Base-by-base conservation (phyloP, 2,329 filamentous ascomycete genomes). In the Claviceps africana region DNA sequence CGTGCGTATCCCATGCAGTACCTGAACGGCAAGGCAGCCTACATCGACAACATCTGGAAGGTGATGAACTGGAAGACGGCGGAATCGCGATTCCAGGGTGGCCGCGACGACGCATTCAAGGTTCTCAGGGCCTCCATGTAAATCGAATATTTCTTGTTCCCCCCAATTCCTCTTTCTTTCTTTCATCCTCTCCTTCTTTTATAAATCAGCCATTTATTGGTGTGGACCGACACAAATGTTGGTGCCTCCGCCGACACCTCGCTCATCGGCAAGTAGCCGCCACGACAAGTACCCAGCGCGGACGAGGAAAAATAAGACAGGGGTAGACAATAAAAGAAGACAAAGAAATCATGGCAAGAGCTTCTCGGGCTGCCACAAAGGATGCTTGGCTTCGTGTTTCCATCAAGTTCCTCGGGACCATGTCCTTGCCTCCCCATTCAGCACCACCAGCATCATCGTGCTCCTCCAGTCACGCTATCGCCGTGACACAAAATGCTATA, bases 21-120 rank as follows among this genome's bases (percentile, higher is more conserved):
- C 60, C 72, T 84, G 54, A 89, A 89, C 60, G 80, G 81, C 54
- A 88, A 88, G 67, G 82, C 81, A 0, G 79, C 80, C 0, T 90
- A 90, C 59, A 76, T 88, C 7, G 78, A 85, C 55, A 85, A 85
- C 56, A 85, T 88, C 59, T 89, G 85, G 85, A 81, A 81, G 35
- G 78, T 89, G 33, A 80, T 89, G 62, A 88, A 88, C 70, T 89
- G 85, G 86, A 79, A 82, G 68, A 81, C 76, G 5, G 77, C 80
- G 1, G 83, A 86, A 69, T 67, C 73, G 54, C 75, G 85, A 31
- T 87, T 79, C 65, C 59, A 67, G 1, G 76, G 77, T 2, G 67
- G 58, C 4, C 66, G 67, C 4, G 72, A 73, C 10, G 71, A 76
- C 53, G 69, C 65, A 1, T 74, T 75, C 63, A 69, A 70, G 60